Evolutionary conservation across 495 filamentous ascomycete species (phyloP).

Genomic region (Sphaerosporella brunnea): DNA sequence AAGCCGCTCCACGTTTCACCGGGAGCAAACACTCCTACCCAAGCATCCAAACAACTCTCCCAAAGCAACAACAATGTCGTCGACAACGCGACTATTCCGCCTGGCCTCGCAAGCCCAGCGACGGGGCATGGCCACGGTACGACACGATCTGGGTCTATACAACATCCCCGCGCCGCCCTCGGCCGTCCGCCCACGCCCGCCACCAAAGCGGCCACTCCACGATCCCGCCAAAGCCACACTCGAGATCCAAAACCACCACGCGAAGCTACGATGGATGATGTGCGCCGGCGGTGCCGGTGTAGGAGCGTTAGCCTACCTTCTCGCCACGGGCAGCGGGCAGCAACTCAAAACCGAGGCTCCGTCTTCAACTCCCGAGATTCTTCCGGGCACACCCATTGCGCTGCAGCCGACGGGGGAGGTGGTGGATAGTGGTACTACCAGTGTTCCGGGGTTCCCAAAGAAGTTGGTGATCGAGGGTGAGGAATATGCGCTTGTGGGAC

Average conservation of each 20-base stretch:
- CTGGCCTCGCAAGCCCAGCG: no score
- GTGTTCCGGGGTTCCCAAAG: constrained; percentile 63
- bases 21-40: no score
- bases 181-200: constrained; percentile 26
- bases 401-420: constrained; percentile 32
- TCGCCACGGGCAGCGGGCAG: constrained; percentile 31
- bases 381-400: constrained; percentile 18
- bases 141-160: constrained; percentile 26
- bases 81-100: no score
- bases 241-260: constrained; percentile 29
- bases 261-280: constrained; percentile 34
- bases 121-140: constrained; percentile 14
- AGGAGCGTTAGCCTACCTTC: constrained; percentile 32
- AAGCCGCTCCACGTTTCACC: no score
- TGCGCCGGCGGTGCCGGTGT: constrained; percentile 33
- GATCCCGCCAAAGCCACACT: not conserved
- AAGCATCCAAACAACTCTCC: no score
- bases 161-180: constrained; percentile 23
- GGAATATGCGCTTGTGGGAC: constrained; percentile 63
- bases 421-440: constrained; percentile 54
- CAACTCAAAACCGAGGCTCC: constrained; percentile 26
- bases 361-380: constrained; percentile 5
- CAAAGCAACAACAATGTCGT: no score
- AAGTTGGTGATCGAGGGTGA: constrained; percentile 39
- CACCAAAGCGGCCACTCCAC: constrained; percentile 1